Conservation (phyloP, 345 rosid genomes). For the Eucalyptus marginata region DNA sequence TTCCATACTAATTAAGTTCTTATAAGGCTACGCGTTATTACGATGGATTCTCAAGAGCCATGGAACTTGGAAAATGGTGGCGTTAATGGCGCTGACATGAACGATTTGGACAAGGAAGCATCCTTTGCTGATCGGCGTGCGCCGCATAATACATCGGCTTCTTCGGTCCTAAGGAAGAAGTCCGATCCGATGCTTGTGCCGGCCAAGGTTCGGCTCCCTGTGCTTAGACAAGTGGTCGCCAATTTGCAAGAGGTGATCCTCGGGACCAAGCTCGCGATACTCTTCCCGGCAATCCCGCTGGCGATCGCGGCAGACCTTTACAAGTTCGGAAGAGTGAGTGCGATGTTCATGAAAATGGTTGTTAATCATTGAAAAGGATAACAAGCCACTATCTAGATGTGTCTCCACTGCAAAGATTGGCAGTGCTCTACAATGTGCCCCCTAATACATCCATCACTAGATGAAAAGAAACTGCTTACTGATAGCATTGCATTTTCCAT, state of each 20-base stretch:
- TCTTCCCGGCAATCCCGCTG: constrained; percentile 34
- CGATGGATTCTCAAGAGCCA: constrained; percentile 8
- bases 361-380: neutral
- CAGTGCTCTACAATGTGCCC: neutral
- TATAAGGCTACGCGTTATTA: neutral
- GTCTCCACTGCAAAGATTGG: neutral
- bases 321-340: constrained; percentile 22
- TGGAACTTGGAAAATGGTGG: constrained; percentile 16
- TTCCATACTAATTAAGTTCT: neutral
- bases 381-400: neutral
- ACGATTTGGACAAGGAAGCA: neutral
- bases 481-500: neutral
- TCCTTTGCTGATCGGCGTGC: neutral
- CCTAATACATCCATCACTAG: neutral
- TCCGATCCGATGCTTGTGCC: constrained; percentile 22
- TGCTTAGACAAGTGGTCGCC: constrained; percentile 7
- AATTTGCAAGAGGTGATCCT: constrained; percentile 34
- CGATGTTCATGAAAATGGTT: neutral
- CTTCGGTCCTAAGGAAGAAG: constrained; percentile 24
- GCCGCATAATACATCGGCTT: neutral
- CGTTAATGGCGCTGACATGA: neutral
- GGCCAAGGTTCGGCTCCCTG: constrained; percentile 4
- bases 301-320: constrained; percentile 16
- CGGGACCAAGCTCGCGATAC: constrained; percentile 32
- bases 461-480: neutral